These are phyloP conservation scores for Sporothrix schenckii DNA, from an alignment of 2,329 filamentous ascomycete genomes.

Conservation along the genomic window DNA sequence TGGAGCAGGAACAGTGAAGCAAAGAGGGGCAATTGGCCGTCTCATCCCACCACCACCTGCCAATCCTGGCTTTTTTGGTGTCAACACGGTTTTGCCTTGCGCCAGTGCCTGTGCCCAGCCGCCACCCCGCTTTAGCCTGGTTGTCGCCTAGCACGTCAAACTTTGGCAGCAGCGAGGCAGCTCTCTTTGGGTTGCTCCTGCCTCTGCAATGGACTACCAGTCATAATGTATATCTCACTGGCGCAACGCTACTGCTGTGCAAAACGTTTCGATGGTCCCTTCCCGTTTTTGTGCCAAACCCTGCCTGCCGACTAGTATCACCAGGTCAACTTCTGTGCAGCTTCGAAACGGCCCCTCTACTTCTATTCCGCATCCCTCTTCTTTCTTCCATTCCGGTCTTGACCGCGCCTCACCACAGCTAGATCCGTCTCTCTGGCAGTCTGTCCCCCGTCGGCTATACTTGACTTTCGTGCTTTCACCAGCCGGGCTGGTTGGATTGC, in stretches of 20 bases:
- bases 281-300: constrained; percentile 10
- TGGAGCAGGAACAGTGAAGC: constrained; percentile 13
- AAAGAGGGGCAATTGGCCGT: constrained; percentile 8
- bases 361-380: not conserved
- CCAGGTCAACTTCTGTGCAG: constrained; percentile 15
- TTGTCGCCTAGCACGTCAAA: constrained; percentile 1
- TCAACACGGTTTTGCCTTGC: constrained; percentile 10
- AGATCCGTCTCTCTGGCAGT: not conserved
- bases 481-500: constrained; percentile 24
- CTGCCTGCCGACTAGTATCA: constrained; percentile 20
- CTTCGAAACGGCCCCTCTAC: constrained; percentile 2
- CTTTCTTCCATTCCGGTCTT: not conserved
- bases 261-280: constrained; percentile 27
- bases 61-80: constrained; percentile 16
- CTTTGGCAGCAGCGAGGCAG: not conserved
- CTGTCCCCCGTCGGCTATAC: not conserved
- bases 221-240: not conserved
- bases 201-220: not conserved
- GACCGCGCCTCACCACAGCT: not conserved
- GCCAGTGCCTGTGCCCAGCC: not conserved
- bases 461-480: not conserved
- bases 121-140: constrained; percentile 20
- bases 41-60: constrained; percentile 14
- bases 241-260: constrained; percentile 3
- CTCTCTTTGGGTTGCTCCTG: constrained; percentile 12